Evolutionary conservation across 805 yeast genomes (phyloP).

Genomic region (Candida stauntonica): DNA sequence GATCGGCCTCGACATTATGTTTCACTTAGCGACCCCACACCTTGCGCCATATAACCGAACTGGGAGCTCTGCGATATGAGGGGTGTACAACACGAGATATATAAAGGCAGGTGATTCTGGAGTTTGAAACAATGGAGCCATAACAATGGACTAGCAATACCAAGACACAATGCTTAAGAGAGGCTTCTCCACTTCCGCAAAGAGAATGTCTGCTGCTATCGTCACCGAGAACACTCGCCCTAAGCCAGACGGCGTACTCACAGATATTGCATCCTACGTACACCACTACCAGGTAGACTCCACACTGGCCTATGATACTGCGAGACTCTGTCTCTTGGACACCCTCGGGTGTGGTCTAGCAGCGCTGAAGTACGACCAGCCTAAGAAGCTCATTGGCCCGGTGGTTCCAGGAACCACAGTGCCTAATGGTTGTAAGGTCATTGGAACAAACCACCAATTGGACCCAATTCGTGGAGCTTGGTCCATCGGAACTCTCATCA

Average conservation of each 20-base stretch:
- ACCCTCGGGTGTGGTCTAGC: slow-evolving; percentile 60
- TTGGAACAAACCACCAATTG: slow-evolving; percentile 46
- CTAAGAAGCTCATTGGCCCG: slow-evolving; percentile 46
- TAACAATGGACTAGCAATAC: no score
- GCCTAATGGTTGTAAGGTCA: slow-evolving; percentile 51
- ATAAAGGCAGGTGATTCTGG: no score
- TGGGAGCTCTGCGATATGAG: background rate
- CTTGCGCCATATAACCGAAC: slow-evolving; percentile 3
- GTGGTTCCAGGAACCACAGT: slow-evolving; percentile 53
- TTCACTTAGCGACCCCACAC: background rate
- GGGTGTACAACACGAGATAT: background rate
- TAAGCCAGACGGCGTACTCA: slow-evolving; percentile 43
- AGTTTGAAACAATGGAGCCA: no score
- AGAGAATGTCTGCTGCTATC: slow-evolving; percentile 21
- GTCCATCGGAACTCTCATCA: slow-evolving; percentile 49
- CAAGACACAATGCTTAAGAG: slow-evolving; percentile 16
- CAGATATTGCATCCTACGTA: slow-evolving; percentile 46
- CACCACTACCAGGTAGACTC: slow-evolving; percentile 43
- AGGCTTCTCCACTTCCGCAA: slow-evolving; percentile 6
- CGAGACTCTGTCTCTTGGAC: slow-evolving; percentile 50
- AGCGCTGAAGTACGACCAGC: slow-evolving; percentile 49
- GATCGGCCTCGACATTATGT: no score
- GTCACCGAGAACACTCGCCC: slow-evolving; percentile 48
- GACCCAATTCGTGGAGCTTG: slow-evolving; percentile 60
- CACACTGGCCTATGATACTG: slow-evolving; percentile 47